phyloP scores from a whole-genome alignment of 2,329 filamentous ascomycete species.

The Calonectria ilicicola region DNA sequence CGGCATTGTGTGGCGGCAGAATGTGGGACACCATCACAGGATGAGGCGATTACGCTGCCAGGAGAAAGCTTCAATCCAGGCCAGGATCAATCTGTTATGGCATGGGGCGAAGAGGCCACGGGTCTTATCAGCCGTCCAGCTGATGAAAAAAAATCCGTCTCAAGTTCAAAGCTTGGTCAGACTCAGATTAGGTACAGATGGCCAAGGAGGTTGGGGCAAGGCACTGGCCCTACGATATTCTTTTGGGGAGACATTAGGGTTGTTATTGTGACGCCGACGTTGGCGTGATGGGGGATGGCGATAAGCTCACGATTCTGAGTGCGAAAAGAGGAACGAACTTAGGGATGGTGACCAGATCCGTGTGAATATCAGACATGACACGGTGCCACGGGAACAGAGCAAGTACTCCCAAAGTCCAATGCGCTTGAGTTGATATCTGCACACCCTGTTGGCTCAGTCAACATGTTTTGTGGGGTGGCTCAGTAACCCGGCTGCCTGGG shows the following conservation, averaged over 20 bases:
- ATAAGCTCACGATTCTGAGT: slow-evolving; percentile 18
- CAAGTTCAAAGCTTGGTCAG: background rate
- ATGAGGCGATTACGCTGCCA: slow-evolving; percentile 2
- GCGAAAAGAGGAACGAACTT: slow-evolving; percentile 24
- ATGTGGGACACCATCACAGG: slow-evolving; percentile 15
- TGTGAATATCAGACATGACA: slow-evolving; percentile 32
- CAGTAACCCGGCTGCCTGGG: slow-evolving; percentile 8
- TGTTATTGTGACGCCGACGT: slow-evolving; percentile 18
- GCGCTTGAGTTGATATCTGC: slow-evolving; percentile 31
- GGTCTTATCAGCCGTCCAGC: slow-evolving; percentile 1
- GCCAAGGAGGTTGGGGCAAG: background rate
- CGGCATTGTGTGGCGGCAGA: background rate
- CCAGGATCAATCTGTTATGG: slow-evolving; percentile 4
- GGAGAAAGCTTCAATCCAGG: background rate
- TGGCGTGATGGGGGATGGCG: slow-evolving; percentile 5
- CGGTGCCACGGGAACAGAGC: slow-evolving; percentile 39
- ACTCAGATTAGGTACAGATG: background rate
- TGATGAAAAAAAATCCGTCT: background rate
- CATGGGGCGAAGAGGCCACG: slow-evolving; percentile 3
- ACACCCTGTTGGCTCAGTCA: slow-evolving; percentile 28
- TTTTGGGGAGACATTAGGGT: slow-evolving; percentile 6
- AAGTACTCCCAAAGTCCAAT: slow-evolving; percentile 22
- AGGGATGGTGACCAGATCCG: slow-evolving; percentile 31
- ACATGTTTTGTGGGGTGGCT: slow-evolving; percentile 14
- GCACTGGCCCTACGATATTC: background rate